phyloP scores from a whole-genome alignment of 352 stramenopile genomes.

The Globisporangium cederbergense region DNA sequence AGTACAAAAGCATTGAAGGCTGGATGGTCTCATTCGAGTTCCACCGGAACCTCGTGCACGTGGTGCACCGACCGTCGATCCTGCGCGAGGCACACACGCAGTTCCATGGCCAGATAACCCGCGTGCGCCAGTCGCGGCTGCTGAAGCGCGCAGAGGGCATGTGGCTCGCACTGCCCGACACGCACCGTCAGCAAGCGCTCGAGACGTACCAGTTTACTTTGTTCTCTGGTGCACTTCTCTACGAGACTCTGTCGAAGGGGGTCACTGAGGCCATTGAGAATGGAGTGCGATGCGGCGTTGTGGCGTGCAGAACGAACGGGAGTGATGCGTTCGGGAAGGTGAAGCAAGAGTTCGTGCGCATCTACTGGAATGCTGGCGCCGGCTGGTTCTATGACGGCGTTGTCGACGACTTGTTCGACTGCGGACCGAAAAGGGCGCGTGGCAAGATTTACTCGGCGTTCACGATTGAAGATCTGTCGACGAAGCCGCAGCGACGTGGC shows the following conservation, averaged over 20 bases:
- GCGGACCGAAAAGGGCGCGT: slow-evolving; percentile 34
- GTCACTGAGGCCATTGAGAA: slow-evolving; percentile 31
- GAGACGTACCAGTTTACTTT: slow-evolving; percentile 41
- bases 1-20: slow-evolving; percentile 56
- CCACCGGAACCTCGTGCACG: slow-evolving; percentile 61
- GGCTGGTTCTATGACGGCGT: slow-evolving; percentile 23
- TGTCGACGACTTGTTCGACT: slow-evolving; percentile 40
- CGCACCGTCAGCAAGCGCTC: slow-evolving; percentile 35
- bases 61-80: slow-evolving; percentile 58
- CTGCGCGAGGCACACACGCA: slow-evolving; percentile 49
- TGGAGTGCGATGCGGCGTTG: slow-evolving; percentile 39
- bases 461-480: slow-evolving; percentile 29
- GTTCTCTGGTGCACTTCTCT: slow-evolving; percentile 42
- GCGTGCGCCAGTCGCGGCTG: slow-evolving; percentile 41
- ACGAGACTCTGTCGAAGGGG: slow-evolving; percentile 34
- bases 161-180: slow-evolving; percentile 43
- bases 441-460: slow-evolving; percentile 56
- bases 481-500: slow-evolving; percentile 22
- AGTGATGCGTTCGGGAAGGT: slow-evolving; percentile 43
- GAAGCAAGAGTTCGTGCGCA: slow-evolving; percentile 49
- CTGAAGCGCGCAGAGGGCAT: slow-evolving; percentile 36
- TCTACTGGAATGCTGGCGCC: slow-evolving; percentile 32
- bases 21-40: slow-evolving; percentile 63
- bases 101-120: slow-evolving; percentile 47
- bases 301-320: slow-evolving; percentile 33